Evolutionary conservation across 108 stramenopile species (phyloP).

Genomic region (Discostella stelligeroides): DNA sequence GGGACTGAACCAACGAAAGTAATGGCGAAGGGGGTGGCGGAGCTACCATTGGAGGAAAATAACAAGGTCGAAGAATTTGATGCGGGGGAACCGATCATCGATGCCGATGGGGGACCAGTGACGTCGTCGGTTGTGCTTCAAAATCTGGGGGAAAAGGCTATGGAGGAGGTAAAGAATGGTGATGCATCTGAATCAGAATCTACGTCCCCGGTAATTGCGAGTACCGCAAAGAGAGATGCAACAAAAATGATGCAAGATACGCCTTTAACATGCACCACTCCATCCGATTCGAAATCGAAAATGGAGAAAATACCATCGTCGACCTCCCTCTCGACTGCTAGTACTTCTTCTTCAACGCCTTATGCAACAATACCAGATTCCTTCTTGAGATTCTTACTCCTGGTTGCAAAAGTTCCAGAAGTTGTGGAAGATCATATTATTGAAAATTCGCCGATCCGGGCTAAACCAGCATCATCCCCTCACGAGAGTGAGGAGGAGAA

Average conservation of each 20-base stretch:
- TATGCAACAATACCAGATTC: slow-evolving; percentile 25
- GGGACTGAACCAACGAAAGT: background rate
- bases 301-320: no score
- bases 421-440: slow-evolving; percentile 19
- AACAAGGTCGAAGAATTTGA: no score
- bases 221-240: no score
- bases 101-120: background rate
- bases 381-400: slow-evolving; percentile 38
- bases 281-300: no score
- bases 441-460: background rate
- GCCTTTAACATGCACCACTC: no score
- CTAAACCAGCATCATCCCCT: no score
- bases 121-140: background rate
- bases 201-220: no score
- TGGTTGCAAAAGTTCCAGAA: slow-evolving; percentile 20
- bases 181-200: slow-evolving; percentile 1
- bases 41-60: no score
- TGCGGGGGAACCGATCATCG: background rate
- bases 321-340: no score
- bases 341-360: no score
- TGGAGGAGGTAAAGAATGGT: slow-evolving; percentile 2
- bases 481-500: background rate
- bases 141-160: no score
- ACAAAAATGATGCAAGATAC: no score
- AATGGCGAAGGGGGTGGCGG: background rate